Evolutionary conservation across 495 filamentous ascomycete species (phyloP).

Genomic region (Trichoderma orchidacearum): DNA sequence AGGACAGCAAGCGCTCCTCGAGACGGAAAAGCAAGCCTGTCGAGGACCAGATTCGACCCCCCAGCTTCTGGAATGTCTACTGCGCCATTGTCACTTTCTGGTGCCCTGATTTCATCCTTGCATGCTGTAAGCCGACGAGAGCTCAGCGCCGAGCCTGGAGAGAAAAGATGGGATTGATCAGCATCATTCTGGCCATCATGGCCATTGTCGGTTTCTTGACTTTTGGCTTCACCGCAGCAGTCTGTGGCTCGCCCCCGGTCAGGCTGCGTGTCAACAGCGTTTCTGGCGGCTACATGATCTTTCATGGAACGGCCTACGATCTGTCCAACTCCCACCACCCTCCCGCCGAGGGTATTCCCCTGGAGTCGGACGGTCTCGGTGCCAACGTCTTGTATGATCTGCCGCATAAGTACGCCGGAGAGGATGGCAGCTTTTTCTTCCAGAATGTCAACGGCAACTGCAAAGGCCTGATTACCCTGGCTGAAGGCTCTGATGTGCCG

Average conservation of each 20-base stretch:
- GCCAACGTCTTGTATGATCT: constrained; percentile 80
- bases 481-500: constrained; percentile 61
- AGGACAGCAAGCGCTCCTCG: constrained; percentile 21
- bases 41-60: constrained; percentile 57
- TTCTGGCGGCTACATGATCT: constrained; percentile 76
- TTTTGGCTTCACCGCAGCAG: constrained; percentile 84
- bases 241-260: constrained; percentile 56
- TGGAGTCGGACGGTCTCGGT: constrained; percentile 20
- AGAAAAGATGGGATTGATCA: constrained; percentile 96
- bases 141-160: constrained; percentile 90
- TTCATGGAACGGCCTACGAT: constrained; percentile 83
- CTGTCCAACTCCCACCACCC: constrained; percentile 61
- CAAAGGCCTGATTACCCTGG: constrained; percentile 73
- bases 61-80: constrained; percentile 90
- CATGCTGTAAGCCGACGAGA: constrained; percentile 75
- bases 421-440: constrained; percentile 93
- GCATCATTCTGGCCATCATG: constrained; percentile 80
- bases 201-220: constrained; percentile 90
- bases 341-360: constrained; percentile 61
- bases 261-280: constrained; percentile 76
- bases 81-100: constrained; percentile 90
- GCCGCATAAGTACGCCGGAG: constrained; percentile 62
- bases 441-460: constrained; percentile 98
- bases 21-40: constrained; percentile 41
- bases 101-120: constrained; percentile 74